phyloP scores from a whole-genome alignment of 139 green algal genomes.

The Haematococcus lacustris region DNA sequence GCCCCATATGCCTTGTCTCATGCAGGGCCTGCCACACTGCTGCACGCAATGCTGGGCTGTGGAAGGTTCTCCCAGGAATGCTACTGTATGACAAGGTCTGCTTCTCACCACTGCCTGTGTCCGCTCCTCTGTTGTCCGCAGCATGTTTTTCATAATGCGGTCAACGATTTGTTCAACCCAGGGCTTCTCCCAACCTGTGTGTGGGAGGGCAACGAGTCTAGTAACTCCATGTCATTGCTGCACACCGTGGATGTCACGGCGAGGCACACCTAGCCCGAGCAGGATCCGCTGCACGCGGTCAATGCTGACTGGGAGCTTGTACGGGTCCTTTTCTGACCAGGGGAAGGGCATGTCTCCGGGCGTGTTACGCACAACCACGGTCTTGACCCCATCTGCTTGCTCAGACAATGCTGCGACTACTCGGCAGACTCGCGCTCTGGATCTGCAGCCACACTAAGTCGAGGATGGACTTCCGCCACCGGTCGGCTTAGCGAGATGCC shows the following conservation, averaged over 20 bases:
- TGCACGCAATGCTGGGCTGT: too few species aligned
- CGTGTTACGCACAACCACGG: constrained; percentile 37
- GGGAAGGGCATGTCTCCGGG: constrained; percentile 47
- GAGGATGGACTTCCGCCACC: too few species aligned
- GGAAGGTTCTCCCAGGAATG: too few species aligned
- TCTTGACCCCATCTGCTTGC: constrained; percentile 4
- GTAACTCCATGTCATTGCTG: too few species aligned
- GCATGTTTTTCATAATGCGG: constrained; percentile 56
- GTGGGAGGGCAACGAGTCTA: neutral
- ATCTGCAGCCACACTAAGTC: too few species aligned
- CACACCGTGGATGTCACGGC: too few species aligned
- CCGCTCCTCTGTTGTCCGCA: constrained; percentile 51
- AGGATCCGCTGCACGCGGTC: constrained; percentile 49
- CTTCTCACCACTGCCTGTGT: constrained; percentile 46
- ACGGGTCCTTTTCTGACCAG: constrained; percentile 56
- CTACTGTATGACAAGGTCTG: too few species aligned
- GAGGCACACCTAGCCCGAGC: too few species aligned
- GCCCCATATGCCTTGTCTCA: too few species aligned
- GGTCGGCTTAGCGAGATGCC: too few species aligned
- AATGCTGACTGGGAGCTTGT: constrained; percentile 49
- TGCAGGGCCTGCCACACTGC: too few species aligned
- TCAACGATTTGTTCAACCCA: constrained; percentile 62
- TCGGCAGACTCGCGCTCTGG: too few species aligned
- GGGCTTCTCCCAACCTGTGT: constrained; percentile 52
- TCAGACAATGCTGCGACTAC: neutral